phyloP scores from a whole-genome alignment of 2,329 filamentous ascomycete genomes.

The Claviceps capensis region DNA sequence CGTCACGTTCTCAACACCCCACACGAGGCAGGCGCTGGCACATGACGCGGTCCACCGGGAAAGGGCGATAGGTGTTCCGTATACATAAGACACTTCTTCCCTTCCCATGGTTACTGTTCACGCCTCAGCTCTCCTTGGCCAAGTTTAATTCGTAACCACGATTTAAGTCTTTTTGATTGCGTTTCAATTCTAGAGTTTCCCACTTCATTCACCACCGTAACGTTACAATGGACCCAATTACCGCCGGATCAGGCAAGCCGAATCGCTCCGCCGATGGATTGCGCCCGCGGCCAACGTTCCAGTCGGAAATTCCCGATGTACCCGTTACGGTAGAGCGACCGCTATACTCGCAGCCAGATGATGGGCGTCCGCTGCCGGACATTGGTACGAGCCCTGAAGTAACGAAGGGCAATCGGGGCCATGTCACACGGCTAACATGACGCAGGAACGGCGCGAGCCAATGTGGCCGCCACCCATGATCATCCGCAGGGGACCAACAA shows the following conservation, averaged over 20 bases:
- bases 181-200: too few species aligned
- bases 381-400: slow-evolving; percentile 9
- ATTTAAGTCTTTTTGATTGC: too few species aligned
- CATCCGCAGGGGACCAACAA: slow-evolving; percentile 21
- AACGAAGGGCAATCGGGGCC: too few species aligned
- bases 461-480: slow-evolving; percentile 20
- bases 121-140: too few species aligned
- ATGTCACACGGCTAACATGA: neutral
- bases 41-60: too few species aligned
- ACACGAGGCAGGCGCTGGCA: too few species aligned
- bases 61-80: too few species aligned
- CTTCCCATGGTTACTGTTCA: too few species aligned
- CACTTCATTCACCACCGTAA: too few species aligned
- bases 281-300: neutral
- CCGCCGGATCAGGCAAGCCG: neutral
- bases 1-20: too few species aligned
- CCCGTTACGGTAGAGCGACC: slow-evolving; percentile 15
- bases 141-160: too few species aligned
- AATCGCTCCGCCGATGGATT: neutral
- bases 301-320: neutral
- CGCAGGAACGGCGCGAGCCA: slow-evolving; percentile 20
- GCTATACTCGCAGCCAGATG: slow-evolving; percentile 16
- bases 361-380: slow-evolving; percentile 14
- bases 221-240: neutral
- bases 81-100: too few species aligned